These are phyloP conservation scores for Stephania japonica DNA, from an alignment of 164 flowering plant species.

Conservation along the genomic window DNA sequence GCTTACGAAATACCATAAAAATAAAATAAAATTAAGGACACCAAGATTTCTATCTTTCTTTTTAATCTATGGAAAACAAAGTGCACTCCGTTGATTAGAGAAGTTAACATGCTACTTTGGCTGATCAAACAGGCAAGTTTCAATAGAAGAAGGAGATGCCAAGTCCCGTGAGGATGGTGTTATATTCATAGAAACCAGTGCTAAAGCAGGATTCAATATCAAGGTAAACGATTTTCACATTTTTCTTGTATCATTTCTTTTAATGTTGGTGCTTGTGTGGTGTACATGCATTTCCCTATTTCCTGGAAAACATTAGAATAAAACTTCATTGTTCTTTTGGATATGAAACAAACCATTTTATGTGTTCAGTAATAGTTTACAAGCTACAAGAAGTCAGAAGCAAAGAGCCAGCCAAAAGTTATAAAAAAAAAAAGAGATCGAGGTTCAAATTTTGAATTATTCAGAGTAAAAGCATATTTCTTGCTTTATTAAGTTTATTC, in stretches of 20 bases:
- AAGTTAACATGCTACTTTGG: neutral
- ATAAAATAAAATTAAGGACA: neutral
- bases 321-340: neutral
- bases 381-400: no score
- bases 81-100: neutral
- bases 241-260: neutral
- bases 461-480: neutral
- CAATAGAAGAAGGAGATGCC: slow-evolving; percentile 83
- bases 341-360: no score
- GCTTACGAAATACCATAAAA: neutral
- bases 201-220: slow-evolving; percentile 76
- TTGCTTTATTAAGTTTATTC: neutral
- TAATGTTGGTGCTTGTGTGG: neutral
- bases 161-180: slow-evolving; percentile 65
- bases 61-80: no score
- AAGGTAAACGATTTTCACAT: slow-evolving; percentile 31
- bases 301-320: neutral
- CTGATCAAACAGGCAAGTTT: slow-evolving; percentile 63
- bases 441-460: no score
- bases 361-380: no score
- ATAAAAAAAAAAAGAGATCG: no score
- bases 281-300: neutral
- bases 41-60: neutral
- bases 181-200: slow-evolving; percentile 83
- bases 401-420: no score